Conservation (phyloP, 2,329 filamentous ascomycete genomes). For the Emergomyces orientalis region DNA sequence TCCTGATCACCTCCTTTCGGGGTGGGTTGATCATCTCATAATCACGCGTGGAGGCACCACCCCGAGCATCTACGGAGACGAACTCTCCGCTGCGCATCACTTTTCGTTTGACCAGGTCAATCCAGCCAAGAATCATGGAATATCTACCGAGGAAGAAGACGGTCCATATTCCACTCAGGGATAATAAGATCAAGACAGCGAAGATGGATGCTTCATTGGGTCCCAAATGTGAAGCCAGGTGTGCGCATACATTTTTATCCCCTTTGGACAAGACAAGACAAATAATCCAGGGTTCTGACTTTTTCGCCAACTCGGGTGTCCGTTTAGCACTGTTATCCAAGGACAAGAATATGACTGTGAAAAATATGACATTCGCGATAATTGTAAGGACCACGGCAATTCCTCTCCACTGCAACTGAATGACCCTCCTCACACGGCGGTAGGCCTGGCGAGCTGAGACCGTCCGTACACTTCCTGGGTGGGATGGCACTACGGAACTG, state of each 20-base stretch:
- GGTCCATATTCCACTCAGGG: slow-evolving; percentile 78
- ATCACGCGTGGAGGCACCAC: slow-evolving; percentile 56
- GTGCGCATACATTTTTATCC: slow-evolving; percentile 58
- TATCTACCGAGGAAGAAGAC: slow-evolving; percentile 70
- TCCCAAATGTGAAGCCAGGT: slow-evolving; percentile 51
- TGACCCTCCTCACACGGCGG: slow-evolving; percentile 71
- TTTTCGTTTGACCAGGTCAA: slow-evolving; percentile 49
- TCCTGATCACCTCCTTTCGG: slow-evolving; percentile 21
- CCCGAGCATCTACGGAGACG: slow-evolving; percentile 72
- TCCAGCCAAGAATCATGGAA: slow-evolving; percentile 81
- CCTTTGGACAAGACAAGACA: slow-evolving; percentile 56
- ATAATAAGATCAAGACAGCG: slow-evolving; percentile 72
- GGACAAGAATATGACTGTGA: slow-evolving; percentile 82
- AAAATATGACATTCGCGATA: slow-evolving; percentile 84
- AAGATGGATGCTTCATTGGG: slow-evolving; percentile 68
- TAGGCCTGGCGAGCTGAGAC: slow-evolving; percentile 81
- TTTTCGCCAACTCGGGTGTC: slow-evolving; percentile 46
- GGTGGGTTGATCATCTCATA: slow-evolving; percentile 63
- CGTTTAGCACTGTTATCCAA: slow-evolving; percentile 62
- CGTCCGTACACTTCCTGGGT: slow-evolving; percentile 65
- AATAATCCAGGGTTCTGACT: slow-evolving; percentile 56
- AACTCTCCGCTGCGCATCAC: slow-evolving; percentile 60
- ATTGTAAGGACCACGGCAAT: slow-evolving; percentile 86
- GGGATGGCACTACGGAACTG: slow-evolving; percentile 62
- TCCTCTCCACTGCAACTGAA: slow-evolving; percentile 89